phyloP scores from a whole-genome alignment of 1,139 yeast species.

The Nakaseomyces sp. region DNA sequence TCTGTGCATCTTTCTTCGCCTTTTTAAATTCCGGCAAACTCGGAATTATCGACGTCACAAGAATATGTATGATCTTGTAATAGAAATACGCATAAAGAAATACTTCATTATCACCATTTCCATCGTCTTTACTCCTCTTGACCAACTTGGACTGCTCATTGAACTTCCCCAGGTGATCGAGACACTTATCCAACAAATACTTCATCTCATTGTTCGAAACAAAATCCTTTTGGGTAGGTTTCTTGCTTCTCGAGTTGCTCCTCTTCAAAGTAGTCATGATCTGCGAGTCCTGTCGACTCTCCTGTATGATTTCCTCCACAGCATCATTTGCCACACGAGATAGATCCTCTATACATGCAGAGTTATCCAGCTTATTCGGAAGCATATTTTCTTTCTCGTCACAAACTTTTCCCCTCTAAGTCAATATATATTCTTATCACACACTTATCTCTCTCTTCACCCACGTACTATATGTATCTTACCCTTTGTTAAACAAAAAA shows the following conservation, averaged over 20 bases:
- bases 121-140: slow-evolving; percentile 4
- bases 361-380: background rate
- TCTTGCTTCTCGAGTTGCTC: background rate
- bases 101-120: slow-evolving; percentile 2
- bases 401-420: no score
- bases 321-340: slow-evolving; percentile 2
- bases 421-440: no score
- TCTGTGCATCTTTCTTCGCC: slow-evolving; percentile 14
- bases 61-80: slow-evolving; percentile 28
- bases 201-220: slow-evolving; percentile 5
- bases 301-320: background rate
- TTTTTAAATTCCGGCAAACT: slow-evolving; percentile 19
- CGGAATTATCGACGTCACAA: slow-evolving; percentile 23
- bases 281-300: slow-evolving; percentile 2
- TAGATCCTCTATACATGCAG: background rate
- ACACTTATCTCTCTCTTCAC: no score
- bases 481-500: no score
- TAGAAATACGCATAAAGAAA: slow-evolving; percentile 21
- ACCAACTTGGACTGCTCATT: slow-evolving; percentile 7
- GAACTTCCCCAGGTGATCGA: slow-evolving; percentile 1
- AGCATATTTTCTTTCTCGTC: background rate
- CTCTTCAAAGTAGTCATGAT: slow-evolving; percentile 1
- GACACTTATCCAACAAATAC: slow-evolving; percentile 1
- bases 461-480: no score
- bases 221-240: background rate